phyloP scores from a whole-genome alignment of 2,329 filamentous ascomycete genomes.

The Talaromyces sp. region DNA sequence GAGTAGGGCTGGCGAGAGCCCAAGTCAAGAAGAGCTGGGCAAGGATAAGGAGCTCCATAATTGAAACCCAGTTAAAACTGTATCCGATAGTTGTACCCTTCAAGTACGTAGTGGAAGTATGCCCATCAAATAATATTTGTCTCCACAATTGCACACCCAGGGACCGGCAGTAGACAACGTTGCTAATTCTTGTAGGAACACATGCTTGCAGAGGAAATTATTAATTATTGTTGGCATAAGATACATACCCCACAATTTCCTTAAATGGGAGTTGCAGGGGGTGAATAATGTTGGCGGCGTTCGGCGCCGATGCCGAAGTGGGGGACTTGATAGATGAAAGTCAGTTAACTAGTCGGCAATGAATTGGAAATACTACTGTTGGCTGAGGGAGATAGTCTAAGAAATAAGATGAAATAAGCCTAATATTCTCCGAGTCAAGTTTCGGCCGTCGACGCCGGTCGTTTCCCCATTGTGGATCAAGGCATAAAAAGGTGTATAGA shows the following conservation, averaged over 20 bases:
- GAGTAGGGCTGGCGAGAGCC: not conserved
- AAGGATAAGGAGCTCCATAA: not conserved
- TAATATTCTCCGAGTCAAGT: too few relatives aligned
- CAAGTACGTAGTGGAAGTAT: too few relatives aligned
- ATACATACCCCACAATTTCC: too few relatives aligned
- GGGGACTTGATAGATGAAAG: not conserved
- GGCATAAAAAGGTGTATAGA: too few relatives aligned
- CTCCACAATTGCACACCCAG: not conserved
- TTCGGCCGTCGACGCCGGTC: too few relatives aligned
- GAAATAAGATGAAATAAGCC: too few relatives aligned
- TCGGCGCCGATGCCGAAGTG: not conserved
- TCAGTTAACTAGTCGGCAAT: not conserved
- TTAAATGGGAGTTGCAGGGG: too few relatives aligned
- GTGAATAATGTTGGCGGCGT: not conserved
- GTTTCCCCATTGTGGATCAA: too few relatives aligned
- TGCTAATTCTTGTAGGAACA: not conserved
- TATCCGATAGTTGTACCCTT: too few relatives aligned
- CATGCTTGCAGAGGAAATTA: not conserved
- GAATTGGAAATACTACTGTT: not conserved
- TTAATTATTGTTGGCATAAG: too few relatives aligned
- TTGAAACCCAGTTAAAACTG: not conserved
- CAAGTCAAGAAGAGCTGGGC: not conserved
- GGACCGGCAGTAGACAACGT: not conserved
- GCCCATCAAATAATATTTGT: too few relatives aligned
- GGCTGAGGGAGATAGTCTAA: too few relatives aligned